Percentiles rank a stretch among this genome's conserved stretches.
Conservation (phyloP, 202 grass and related monocot species). For the Setaria italica region DNA sequence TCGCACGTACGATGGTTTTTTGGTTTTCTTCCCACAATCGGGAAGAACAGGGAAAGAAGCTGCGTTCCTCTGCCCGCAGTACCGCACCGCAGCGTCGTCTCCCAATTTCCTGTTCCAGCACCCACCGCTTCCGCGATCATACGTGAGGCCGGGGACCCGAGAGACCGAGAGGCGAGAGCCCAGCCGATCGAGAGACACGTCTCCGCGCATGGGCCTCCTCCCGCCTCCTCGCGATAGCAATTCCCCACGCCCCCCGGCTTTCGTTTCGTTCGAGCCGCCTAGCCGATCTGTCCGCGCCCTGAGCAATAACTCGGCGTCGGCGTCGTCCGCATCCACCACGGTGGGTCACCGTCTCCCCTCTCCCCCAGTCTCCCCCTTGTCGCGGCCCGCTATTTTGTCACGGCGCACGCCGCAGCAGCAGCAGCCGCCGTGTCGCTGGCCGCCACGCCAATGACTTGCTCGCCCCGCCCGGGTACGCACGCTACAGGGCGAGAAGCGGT, state of each 20-base stretch:
- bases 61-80: neutral
- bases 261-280: neutral
- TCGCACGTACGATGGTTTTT: neutral
- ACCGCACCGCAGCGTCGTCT: neutral
- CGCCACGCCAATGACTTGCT: too few species aligned
- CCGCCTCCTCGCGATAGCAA: too few species aligned
- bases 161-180: neutral
- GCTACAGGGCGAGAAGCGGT: too few species aligned
- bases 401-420: neutral
- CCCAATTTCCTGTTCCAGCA: too few species aligned
- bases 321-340: neutral
- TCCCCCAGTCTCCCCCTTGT: neutral
- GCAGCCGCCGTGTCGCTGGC: neutral
- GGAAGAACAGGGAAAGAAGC: neutral
- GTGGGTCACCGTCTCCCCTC: neutral
- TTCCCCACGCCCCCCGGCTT: neutral
- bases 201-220: neutral
- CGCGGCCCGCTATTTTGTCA: slow-evolving; percentile 5
- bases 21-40: neutral
- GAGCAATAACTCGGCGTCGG: neutral
- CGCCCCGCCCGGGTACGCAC: too few species aligned
- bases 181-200: neutral
- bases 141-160: neutral
- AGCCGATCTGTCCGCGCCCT: neutral
- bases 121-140: neutral